Conservation (phyloP, 129 eudicot species). For the Centella asiatica region DNA sequence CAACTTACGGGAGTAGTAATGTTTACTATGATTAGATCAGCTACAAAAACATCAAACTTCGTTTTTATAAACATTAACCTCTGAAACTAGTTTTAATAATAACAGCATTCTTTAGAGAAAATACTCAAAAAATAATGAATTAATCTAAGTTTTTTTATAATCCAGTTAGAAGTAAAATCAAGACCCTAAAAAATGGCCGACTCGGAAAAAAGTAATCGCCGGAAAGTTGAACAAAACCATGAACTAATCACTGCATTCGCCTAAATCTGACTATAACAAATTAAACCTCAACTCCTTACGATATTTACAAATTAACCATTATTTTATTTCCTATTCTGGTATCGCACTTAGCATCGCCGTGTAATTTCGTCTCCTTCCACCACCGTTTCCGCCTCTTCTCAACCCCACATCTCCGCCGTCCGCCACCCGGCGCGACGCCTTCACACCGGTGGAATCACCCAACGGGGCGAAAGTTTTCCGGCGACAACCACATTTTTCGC, state of each 20-base stretch:
- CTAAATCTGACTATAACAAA: constrained; percentile 29
- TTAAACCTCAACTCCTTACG: constrained; percentile 18
- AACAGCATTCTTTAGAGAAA: too few species aligned
- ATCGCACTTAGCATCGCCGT: constrained; percentile 56
- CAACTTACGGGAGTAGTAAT: too few species aligned
- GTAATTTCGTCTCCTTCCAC: constrained; percentile 32
- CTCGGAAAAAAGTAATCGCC: constrained; percentile 14
- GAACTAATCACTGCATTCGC: constrained; percentile 16
- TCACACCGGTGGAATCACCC: constrained; percentile 23
- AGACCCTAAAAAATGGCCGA: not conserved
- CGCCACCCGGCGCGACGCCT: constrained; percentile 35
- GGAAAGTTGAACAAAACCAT: constrained; percentile 10
- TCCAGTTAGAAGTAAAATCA: not conserved
- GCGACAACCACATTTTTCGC: constrained; percentile 68
- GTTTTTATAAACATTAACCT: too few species aligned
- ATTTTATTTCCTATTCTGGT: constrained; percentile 44
- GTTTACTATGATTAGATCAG: too few species aligned
- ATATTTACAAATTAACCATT: constrained; percentile 24
- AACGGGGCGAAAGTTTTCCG: constrained; percentile 29
- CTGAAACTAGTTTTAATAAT: too few species aligned
- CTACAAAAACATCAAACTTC: too few species aligned
- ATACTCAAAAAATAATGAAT: too few species aligned
- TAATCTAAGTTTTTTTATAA: too few species aligned
- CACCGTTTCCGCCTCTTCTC: constrained; percentile 21
- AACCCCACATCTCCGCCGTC: constrained; percentile 23